Evolutionary conservation across 2,329 filamentous ascomycete genomes (phyloP), one percentile per base, ranked within the genome.

Genomic region (Malbranchea cinnamomea): DNA sequence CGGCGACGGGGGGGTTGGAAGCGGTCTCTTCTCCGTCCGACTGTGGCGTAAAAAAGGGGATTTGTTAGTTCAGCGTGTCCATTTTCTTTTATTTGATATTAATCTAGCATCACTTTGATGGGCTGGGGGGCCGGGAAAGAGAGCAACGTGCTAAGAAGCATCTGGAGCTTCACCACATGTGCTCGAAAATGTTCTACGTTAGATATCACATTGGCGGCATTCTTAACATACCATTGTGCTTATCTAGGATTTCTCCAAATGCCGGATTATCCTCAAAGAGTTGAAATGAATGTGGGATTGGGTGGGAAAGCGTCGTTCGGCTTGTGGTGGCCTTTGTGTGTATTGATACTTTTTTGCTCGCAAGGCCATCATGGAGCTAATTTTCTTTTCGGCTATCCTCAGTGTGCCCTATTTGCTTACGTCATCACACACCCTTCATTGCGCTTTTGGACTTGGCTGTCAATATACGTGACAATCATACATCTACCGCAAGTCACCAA

Each of bases 11-110:
- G 65, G 81, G 78, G 42, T 47, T 51, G 52, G 53, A 53, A 63
- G 77, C 75, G 65, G 74, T 78, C 79, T 95, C 87, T 94, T 95
- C 89, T 95, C 87, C 87, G 84, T 95, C 87, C 84, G 87, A 95
- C 89, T 32, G 41, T 49, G 28, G 15, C 19, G n/a, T 19, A n/a
- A n/a, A n/a, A n/a, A n/a, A 5, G 6, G 24, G 14, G 14, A 10
- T 18, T 28, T 28, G 14, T 19, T 16, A 6, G 7, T 14, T 17
- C 17, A n/a, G 5, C 4, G 10, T 23, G 16, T 18, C 10, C 13
- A 30, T 30, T 9, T 25, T 18, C 20, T 26, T n/a, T 27, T 19
- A 10, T 15, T 18, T 20, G 30, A 23, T 17, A 30, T 33, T 35
- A 16, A 31, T 24, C 21, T 15, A 13, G 17, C 9, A 28, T 25